A percentile compares a stretch with the other conserved stretches of the same genome.
Evolutionary conservation across 345 rosid species (phyloP).

Genomic region (Camelina laxa): DNA sequence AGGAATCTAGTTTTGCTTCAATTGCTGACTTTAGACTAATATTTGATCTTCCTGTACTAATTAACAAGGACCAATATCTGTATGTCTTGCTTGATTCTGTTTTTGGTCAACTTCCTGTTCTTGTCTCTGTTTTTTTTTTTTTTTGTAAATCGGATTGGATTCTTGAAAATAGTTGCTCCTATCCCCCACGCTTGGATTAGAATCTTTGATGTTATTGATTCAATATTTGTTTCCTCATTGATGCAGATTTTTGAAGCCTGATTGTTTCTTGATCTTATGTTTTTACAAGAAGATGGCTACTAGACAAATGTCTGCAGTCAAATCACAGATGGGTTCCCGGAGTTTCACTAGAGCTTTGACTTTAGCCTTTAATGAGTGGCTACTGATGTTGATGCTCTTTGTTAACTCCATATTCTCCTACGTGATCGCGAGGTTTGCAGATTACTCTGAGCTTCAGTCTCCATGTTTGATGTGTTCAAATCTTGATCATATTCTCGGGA

Average conservation of each 20-base stretch:
- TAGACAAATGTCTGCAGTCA: constrained; percentile 49
- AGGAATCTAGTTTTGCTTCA: neutral
- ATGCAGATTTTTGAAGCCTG: constrained; percentile 41
- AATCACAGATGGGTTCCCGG: constrained; percentile 46
- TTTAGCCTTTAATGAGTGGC: constrained; percentile 78
- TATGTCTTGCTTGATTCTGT: constrained; percentile 14
- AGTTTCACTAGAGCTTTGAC: constrained; percentile 61
- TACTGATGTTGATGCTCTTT: constrained; percentile 73
- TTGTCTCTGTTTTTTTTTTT: constrained; percentile 19
- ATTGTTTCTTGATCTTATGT: constrained; percentile 34
- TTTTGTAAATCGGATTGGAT: constrained; percentile 3
- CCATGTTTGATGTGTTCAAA: constrained; percentile 88
- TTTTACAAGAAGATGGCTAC: constrained; percentile 50
- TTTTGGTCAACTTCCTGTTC: constrained; percentile 37
- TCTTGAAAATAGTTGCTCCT: neutral
- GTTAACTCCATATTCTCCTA: constrained; percentile 64
- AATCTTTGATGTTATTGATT: neutral
- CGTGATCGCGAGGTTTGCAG: constrained; percentile 70
- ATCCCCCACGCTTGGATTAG: neutral
- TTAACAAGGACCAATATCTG: neutral
- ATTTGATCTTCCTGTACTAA: neutral
- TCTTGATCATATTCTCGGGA: constrained; percentile 80
- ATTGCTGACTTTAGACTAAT: neutral
- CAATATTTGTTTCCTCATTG: neutral
- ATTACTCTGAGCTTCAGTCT: constrained; percentile 56